A percentile compares a stretch with the other conserved stretches of the same genome.
phyloP scores from a whole-genome alignment of 306 rosid genomes.

The Cyclanthera cordifolia region DNA sequence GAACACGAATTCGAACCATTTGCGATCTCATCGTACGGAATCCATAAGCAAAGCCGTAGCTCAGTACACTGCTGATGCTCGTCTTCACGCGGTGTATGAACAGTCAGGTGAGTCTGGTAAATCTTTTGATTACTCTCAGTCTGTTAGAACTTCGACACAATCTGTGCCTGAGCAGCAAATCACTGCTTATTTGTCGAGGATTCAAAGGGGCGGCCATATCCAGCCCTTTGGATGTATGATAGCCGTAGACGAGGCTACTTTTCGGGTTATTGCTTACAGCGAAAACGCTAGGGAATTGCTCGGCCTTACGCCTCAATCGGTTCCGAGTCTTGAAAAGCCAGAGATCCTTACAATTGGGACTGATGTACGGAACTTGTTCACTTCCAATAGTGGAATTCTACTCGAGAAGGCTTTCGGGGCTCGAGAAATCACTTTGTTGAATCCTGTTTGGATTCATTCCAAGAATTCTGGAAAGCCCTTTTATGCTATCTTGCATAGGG shows the following conservation, averaged over 20 bases:
- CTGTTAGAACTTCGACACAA: constrained; percentile 24
- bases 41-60: constrained; percentile 70
- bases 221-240: constrained; percentile 87
- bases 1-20: constrained; percentile 23
- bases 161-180: constrained; percentile 64
- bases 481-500: constrained; percentile 75
- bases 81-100: constrained; percentile 85
- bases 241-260: constrained; percentile 49
- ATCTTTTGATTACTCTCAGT: constrained; percentile 55
- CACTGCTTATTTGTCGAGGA: constrained; percentile 52
- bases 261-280: constrained; percentile 44
- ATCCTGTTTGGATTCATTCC: constrained; percentile 90
- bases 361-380: constrained; percentile 55
- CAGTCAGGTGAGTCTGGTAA: constrained; percentile 65
- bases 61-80: constrained; percentile 85
- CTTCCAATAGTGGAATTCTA: constrained; percentile 31
- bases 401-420: constrained; percentile 76
- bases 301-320: constrained; percentile 61
- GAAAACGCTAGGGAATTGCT: constrained; percentile 80
- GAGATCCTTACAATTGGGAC: constrained; percentile 38
- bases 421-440: constrained; percentile 67
- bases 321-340: constrained; percentile 40
- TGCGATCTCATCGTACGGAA: constrained; percentile 25
- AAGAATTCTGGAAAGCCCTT: constrained; percentile 65
- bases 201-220: constrained; percentile 79